Evolutionary conservation across 2,329 filamentous ascomycete genomes (phyloP), one percentile per base, ranked within the genome.

Genomic region (Fusarium nisikadoi): DNA sequence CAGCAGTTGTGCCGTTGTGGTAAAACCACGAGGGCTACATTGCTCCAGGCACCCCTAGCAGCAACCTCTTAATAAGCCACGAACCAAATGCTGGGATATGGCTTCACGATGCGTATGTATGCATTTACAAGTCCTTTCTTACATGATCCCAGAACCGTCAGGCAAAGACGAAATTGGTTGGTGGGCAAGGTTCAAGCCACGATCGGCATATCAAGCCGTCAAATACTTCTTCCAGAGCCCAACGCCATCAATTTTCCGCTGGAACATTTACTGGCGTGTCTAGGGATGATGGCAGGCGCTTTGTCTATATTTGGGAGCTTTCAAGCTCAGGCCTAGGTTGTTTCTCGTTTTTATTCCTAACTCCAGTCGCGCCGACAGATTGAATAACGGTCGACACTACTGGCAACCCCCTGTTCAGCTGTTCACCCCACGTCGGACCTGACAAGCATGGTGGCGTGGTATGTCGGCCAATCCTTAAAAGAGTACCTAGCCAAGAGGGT

Each of bases 181-280:
- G 55, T 68, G 50, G 47, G 39, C 58, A 67, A 61, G 62, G 62
- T 65, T 62, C 61, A 72, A 71, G 74, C 71, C 74, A 75, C 61
- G 54, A 61, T 59, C 59, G 59, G 73, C 39, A 62, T 57, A 72
- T 65, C 72, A 72, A 74, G 69, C 50, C 59, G 52, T 49, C 62
- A 66, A 70, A 46, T 66, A 49, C 57, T 43, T 13, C 49, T 13
- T n/a, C 49, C 20, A 23, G 38, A 47, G 23, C 49, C 41, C 52
- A 27, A 56, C 27, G 58, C 45, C 36, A 62, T 63, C 65, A 67
- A 68, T 59, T 62, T 66, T 68, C 72, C 70, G 70, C 72, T 74
- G 70, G 72, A 73, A 76, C 64, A 68, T 62, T 56, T 41, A 53
- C 36, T 53, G 54, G 60, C 45, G 53, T 72, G 65, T 65, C 43